These are phyloP conservation scores for Zygosaccharomyces kombuchaensis DNA, from an alignment of 805 yeast genomes.

Conservation along the genomic window DNA sequence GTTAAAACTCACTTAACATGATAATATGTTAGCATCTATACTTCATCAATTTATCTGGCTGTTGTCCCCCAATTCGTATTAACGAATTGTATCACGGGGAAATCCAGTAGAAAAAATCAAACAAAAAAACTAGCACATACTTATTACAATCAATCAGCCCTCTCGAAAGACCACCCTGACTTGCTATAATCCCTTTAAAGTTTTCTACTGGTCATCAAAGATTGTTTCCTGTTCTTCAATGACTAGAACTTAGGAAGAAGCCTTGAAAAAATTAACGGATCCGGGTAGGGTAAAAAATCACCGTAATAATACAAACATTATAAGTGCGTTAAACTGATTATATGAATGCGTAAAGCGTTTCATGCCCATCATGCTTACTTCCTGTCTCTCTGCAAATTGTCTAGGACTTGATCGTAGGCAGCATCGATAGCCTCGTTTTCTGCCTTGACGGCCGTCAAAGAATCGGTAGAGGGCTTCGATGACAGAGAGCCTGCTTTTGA, in stretches of 20 bases:
- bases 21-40: background rate
- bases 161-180: background rate
- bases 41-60: background rate
- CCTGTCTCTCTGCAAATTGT: conserved; percentile 34
- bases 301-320: background rate
- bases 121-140: background rate
- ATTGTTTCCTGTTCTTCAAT: background rate
- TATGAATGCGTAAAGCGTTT: background rate
- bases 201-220: background rate
- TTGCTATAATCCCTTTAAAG: background rate
- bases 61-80: background rate
- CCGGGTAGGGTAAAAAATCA: background rate
- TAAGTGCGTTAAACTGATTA: background rate
- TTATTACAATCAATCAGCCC: background rate
- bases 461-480: conserved; percentile 2
- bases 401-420: conserved; percentile 41
- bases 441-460: conserved; percentile 10
- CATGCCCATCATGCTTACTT: conserved; percentile 2
- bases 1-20: conserved; percentile 23
- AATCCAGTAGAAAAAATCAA: background rate
- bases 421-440: conserved; percentile 34
- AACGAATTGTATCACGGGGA: background rate
- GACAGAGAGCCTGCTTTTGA: background rate
- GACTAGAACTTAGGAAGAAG: conserved; percentile 5
- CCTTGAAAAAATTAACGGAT: conserved; percentile 2